phyloP scores from a whole-genome alignment of 768 basidiomycete species.

The Crepidotus variabilis region DNA sequence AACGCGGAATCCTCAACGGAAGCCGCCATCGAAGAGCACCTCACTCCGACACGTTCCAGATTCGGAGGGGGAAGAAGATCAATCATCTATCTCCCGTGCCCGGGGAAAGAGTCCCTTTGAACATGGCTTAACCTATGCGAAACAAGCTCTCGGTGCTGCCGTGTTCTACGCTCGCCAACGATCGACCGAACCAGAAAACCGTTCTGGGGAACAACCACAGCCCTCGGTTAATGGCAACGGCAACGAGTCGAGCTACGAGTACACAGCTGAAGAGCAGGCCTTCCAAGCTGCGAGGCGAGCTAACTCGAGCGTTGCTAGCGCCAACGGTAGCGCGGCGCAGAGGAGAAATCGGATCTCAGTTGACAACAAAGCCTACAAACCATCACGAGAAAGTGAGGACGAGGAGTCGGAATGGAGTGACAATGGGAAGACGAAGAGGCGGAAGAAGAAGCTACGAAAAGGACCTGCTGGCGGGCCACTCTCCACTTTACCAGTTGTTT shows the following conservation, averaged over 20 bases:
- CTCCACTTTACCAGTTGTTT: constrained; percentile 64
- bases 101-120: constrained; percentile 73
- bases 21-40: constrained; percentile 50
- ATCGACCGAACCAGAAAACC: constrained; percentile 52
- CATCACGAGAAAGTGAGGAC: constrained; percentile 61
- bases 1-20: constrained; percentile 25
- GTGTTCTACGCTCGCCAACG: constrained; percentile 65
- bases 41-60: constrained; percentile 63
- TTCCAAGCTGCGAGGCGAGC: constrained; percentile 40
- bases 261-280: constrained; percentile 70
- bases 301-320: constrained; percentile 10
- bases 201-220: constrained; percentile 18
- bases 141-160: constrained; percentile 48
- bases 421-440: constrained; percentile 47
- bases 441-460: constrained; percentile 53
- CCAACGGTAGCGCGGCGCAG: constrained; percentile 21
- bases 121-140: constrained; percentile 52
- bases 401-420: constrained; percentile 19
- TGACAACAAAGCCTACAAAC: constrained; percentile 83
- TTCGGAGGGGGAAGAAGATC: constrained; percentile 58
- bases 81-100: constrained; percentile 22
- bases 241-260: constrained; percentile 65
- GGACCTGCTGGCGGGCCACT: constrained; percentile 52
- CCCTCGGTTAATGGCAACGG: constrained; percentile 30
- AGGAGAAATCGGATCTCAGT: constrained; percentile 62